Base-by-base conservation (phyloP, 805 yeast species). In the Yamadazyma scolyti region DNA sequence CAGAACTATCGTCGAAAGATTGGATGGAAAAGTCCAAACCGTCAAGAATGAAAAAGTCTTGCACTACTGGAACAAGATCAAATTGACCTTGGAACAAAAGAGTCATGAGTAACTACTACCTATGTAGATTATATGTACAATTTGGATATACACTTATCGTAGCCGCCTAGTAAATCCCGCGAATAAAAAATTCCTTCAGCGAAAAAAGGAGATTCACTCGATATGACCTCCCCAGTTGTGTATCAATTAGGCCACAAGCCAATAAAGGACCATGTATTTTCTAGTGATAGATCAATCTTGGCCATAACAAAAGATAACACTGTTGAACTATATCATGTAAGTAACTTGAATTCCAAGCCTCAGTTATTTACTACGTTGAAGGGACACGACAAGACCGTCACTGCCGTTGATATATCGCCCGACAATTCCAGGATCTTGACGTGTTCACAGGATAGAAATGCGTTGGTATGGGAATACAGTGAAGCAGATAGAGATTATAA, bases 391-490 rank as follows among this genome's bases (percentile, higher is more conserved):
- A 89, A 90, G 57, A 77, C 89, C 3, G 89, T 93, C 28, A 93
- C 98, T 10, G 89, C 97, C 0, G 86, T 93, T 23, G 99, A 93
- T 56, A 80, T 94, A 48, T 82, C 96, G 22, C 61, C 71, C 20
- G 86, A 84, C 44, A 96, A 96, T 28, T 36, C 55, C 22, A 79
- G 82, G 55, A 87, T 93, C 46, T 93, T 93, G 50, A 93, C 97
- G 19, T 88, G 97, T 55, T 88, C 97, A 7, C 97, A 93, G 63
- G 99, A 93, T 60, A 75, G 99, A 60, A 93, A 93, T 48, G 97
- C 97, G 9, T 75, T 89, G 44, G 99, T 93, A 11, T 93, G 97
- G 97, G 89, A 85, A 43, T 49, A 42, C 31, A 83, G 84, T 20
- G 63, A 70, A 39, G 58, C 75, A 20, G 77, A 76, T 50, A 75